These are phyloP conservation scores for Piedraia hortae DNA, from an alignment of 2,329 filamentous ascomycete species.

Conservation along the genomic window DNA sequence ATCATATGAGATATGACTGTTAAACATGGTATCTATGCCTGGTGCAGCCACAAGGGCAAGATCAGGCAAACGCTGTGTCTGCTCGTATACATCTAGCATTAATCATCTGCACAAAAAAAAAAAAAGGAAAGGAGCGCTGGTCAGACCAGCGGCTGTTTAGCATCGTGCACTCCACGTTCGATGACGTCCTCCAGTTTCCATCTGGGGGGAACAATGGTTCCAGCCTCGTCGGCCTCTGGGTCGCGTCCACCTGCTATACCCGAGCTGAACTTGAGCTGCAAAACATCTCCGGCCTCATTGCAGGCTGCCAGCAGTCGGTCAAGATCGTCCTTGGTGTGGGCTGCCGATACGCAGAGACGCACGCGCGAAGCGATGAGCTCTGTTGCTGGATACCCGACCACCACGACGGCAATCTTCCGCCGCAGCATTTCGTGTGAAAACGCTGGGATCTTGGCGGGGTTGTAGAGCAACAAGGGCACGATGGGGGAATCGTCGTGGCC, in stretches of 20 bases:
- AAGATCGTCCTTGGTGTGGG: constrained; percentile 95
- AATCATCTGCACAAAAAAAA: no score
- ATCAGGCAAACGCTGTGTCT: no score
- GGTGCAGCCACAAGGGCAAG: no score
- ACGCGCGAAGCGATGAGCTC: constrained; percentile 84
- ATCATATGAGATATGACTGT: no score
- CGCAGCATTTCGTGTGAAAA: constrained; percentile 97
- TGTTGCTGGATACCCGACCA: constrained; percentile 90
- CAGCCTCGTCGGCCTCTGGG: constrained; percentile 36
- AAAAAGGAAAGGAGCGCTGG: no score
- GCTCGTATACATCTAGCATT: no score
- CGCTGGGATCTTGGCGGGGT: constrained; percentile 95
- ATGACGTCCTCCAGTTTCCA: constrained; percentile 58
- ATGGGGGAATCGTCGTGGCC: constrained; percentile 96
- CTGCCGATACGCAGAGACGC: constrained; percentile 82
- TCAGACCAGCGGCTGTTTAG: constrained; percentile 42
- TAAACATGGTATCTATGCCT: no score
- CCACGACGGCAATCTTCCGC: constrained; percentile 89
- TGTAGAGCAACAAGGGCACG: constrained; percentile 79
- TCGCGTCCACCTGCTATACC: constrained; percentile 73
- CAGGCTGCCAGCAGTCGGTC: constrained; percentile 72
- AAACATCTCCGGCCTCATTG: constrained; percentile 69
- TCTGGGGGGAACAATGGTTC: constrained; percentile 35
- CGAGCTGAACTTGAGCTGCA: constrained; percentile 93
- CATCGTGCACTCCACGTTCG: constrained; percentile 43